A percentile compares a stretch with the other conserved stretches of the same genome.
Conservation (phyloP, 345 rosid species). For the Lagerstroemia speciosa region DNA sequence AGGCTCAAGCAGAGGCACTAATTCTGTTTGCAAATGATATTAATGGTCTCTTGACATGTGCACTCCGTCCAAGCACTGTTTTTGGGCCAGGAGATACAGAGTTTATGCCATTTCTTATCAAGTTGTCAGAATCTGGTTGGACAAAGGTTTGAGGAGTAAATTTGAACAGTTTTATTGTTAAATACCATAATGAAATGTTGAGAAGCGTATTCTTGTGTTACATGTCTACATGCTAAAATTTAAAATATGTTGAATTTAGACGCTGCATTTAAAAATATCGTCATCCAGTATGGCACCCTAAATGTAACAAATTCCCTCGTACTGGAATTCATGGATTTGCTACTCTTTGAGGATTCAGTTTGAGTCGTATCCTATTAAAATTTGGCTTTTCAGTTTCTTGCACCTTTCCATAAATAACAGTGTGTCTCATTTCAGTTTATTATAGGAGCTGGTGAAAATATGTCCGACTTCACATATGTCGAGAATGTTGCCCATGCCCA, state of each 20-base stretch:
- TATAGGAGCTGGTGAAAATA: constrained; percentile 70
- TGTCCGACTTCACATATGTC: constrained; percentile 78
- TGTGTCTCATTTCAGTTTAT: constrained; percentile 66
- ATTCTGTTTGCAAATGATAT: constrained; percentile 60
- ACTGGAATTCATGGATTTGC: not conserved
- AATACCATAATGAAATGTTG: not conserved
- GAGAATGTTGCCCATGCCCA: constrained; percentile 90
- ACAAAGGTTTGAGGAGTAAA: constrained; percentile 40
- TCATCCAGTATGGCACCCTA: not conserved
- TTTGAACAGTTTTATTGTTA: not conserved
- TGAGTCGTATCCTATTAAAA: not conserved
- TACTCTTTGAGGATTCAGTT: not conserved
- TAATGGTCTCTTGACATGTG: constrained; percentile 81
- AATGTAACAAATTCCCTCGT: not conserved
- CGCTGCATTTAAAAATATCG: not conserved
- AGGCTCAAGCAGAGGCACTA: constrained; percentile 85
- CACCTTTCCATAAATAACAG: constrained; percentile 21
- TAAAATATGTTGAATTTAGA: not conserved
- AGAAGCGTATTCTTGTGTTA: not conserved
- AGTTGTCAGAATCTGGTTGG: constrained; percentile 68
- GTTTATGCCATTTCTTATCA: constrained; percentile 47
- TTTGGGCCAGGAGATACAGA: constrained; percentile 82
- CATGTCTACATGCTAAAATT: not conserved
- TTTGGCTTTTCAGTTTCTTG: not conserved
- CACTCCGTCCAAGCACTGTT: constrained; percentile 79